Percentiles rank a stretch among this genome's conserved stretches.
Conservation (phyloP, 1,284 basidiomycete genomes). For the Phellopilus nigrolimitatus region DNA sequence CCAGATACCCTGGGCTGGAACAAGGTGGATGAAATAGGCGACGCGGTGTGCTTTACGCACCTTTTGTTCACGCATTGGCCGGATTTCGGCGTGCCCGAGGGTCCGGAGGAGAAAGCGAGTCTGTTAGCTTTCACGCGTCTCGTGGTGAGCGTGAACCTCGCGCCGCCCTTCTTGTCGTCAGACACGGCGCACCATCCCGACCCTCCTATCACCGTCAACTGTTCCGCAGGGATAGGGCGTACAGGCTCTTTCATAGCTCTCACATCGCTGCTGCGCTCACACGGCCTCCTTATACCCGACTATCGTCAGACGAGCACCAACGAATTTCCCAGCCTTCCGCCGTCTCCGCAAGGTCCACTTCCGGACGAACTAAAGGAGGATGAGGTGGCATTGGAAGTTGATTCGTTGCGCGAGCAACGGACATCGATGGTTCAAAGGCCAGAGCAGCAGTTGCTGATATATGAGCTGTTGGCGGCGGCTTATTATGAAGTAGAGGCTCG, state of each 20-base stretch:
- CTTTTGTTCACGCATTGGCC: conserved; percentile 77
- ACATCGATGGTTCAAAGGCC: conserved; percentile 75
- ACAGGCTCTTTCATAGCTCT: conserved; percentile 86
- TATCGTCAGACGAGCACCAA: conserved; percentile 17
- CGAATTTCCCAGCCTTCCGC: conserved; percentile 30
- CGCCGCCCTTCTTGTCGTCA: conserved; percentile 25
- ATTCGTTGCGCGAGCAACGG: conserved; percentile 73
- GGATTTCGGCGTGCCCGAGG: conserved; percentile 71
- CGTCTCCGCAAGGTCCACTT: conserved; percentile 54
- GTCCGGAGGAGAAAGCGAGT: conserved; percentile 45
- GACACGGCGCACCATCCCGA: conserved; percentile 38
- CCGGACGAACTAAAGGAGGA: conserved; percentile 49
- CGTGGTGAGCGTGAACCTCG: conserved; percentile 55
- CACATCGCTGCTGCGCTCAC: conserved; percentile 61
- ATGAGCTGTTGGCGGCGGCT: conserved; percentile 50
- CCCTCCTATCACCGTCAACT: conserved; percentile 78
- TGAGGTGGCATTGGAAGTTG: conserved; percentile 67
- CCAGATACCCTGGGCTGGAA: conserved; percentile 22
- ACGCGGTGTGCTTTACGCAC: conserved; percentile 57
- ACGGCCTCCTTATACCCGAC: conserved; percentile 42
- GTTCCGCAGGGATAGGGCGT: conserved; percentile 86
- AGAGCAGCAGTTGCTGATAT: conserved; percentile 65
- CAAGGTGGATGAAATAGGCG: conserved; percentile 25
- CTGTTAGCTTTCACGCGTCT: conserved; percentile 58
- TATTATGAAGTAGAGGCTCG: conserved; percentile 18